Conservation (phyloP, 2,329 filamentous ascomycete species). For the Leptoxyphium fumago region DNA sequence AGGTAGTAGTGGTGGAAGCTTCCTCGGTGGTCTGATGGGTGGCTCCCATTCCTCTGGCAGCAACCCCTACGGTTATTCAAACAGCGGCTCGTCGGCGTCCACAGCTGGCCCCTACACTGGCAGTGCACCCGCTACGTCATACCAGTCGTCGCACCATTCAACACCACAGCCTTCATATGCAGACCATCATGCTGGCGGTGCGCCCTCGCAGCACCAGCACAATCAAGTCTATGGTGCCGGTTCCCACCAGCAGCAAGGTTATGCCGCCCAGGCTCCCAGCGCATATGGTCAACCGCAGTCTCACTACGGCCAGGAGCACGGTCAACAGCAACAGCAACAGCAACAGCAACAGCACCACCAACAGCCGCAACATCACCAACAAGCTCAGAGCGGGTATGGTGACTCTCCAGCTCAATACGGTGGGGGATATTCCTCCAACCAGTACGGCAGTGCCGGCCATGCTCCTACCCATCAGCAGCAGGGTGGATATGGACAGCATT, state of each 20-base stretch:
- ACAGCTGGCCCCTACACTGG: conserved; percentile 21
- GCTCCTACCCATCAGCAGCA: neutral
- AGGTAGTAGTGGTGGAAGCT: conserved; percentile 4
- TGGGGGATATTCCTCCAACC: neutral
- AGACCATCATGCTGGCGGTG: conserved; percentile 3
- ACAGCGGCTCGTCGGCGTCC: conserved; percentile 9
- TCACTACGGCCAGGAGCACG: neutral
- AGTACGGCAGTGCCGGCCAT: conserved; percentile 1
- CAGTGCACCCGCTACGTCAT: conserved; percentile 20
- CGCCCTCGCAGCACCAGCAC: conserved; percentile 1
- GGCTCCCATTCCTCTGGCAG: conserved; percentile 2
- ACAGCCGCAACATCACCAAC: conserved; percentile 1
- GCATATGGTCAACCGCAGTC: neutral
- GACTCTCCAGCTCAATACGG: conserved; percentile 1
- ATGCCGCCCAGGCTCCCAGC: neutral
- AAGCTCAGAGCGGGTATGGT: neutral
- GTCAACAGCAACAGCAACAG: neutral
- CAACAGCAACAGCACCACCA: conserved; percentile 1
- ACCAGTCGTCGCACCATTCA: conserved; percentile 14
- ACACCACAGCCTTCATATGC: conserved; percentile 4
- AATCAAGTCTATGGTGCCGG: conserved; percentile 1
- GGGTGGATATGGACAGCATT: neutral
- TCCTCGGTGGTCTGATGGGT: conserved; percentile 9
- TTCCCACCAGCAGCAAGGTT: neutral
- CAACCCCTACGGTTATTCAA: conserved; percentile 22